Evolutionary conservation across 192 early-diverging fungal species (phyloP), one percentile per base, ranked within the genome.

Genomic region (Phycomyces blakesleeanus): DNA sequence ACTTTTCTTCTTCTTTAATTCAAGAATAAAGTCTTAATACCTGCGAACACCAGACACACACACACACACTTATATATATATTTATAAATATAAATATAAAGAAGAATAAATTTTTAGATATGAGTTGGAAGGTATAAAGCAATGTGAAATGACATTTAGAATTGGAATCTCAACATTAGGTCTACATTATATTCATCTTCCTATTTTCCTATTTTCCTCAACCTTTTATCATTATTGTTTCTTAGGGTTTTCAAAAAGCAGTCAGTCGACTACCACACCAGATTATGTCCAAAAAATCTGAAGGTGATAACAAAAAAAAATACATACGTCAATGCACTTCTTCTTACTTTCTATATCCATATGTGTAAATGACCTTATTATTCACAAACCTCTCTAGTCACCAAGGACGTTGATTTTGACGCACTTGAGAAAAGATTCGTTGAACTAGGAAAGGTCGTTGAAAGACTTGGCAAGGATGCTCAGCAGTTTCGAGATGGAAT

Each of bases 181-280:
- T n/a, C n/a, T n/a, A n/a, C n/a, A n/a, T n/a, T n/a, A n/a, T n/a
- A n/a, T n/a, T n/a, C n/a, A n/a, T n/a, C n/a, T n/a, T n/a, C n/a
- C n/a, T n/a, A n/a, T n/a, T n/a, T n/a, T n/a, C n/a, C n/a, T n/a
- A n/a, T n/a, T n/a, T n/a, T n/a, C 29, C 22, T 44, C 6, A 27
- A 29, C 0, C 42, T 47, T 22, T 34, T 51, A 5, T 21, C 6
- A 47, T n/a, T 47, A 18, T 12, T 47, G 18, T 3, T 47, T 57
- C 22, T 22, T 55, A 67, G 71, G 71, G 71, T n/a, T 40, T 73
- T 29, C 71, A 73, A 73, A 94, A 94, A 75, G 91, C 91, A 54
- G 82, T 94, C 37, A 76, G 81, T 55, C 80, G 92, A 41, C 82
- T 94, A 72, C 92, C 92, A 24, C 87, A 87, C 53, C 83, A 86